These are phyloP conservation scores for Aegilops bicornis DNA, from an alignment of 176 grass and related monocot species.

Conservation along the genomic window DNA sequence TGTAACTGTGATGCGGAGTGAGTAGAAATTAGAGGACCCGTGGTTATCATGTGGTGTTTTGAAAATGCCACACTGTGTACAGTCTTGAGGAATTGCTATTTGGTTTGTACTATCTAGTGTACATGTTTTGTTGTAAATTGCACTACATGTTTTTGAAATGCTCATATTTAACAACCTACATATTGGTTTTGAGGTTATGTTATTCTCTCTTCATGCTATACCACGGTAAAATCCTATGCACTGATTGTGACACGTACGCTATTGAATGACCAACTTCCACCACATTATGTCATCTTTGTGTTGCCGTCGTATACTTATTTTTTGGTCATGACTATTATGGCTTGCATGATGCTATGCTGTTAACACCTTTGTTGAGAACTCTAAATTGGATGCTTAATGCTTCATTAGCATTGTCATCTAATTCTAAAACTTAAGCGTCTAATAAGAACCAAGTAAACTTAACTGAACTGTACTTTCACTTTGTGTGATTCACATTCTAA, in stretches of 20 bases:
- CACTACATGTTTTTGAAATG: background rate
- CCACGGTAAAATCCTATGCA: background rate
- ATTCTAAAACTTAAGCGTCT: background rate
- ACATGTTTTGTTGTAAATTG: background rate
- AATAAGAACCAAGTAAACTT: background rate
- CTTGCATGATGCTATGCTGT: background rate
- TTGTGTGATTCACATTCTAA: background rate
- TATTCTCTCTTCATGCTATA: constrained; percentile 5
- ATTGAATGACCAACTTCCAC: background rate
- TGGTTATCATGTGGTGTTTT: background rate
- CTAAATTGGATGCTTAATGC: background rate
- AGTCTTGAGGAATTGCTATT: background rate
- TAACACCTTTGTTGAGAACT: background rate
- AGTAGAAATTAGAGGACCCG: background rate
- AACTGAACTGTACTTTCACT: background rate
- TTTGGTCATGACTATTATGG: background rate
- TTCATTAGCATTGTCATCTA: background rate
- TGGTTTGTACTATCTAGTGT: background rate
- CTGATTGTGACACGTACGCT: background rate
- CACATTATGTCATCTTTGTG: background rate
- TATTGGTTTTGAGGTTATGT: background rate
- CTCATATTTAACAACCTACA: background rate
- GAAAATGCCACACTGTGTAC: background rate
- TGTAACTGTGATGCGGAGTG: background rate
- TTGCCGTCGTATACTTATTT: background rate